Conservation (phyloP, 2,329 filamentous ascomycete genomes). For the Verticillium klebahnii region DNA sequence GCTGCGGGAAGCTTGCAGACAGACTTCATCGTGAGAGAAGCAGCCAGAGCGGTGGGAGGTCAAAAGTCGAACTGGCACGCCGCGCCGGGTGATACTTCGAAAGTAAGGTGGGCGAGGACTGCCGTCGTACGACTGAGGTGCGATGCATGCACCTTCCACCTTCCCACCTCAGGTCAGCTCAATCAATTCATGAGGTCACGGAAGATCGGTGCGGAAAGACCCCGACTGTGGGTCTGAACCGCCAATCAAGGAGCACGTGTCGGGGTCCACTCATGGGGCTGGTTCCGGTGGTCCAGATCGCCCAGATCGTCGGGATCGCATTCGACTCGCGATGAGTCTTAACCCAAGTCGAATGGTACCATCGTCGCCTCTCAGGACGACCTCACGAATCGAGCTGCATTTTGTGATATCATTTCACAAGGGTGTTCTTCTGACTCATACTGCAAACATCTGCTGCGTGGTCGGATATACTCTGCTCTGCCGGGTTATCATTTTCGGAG, state of each 20-base stretch:
- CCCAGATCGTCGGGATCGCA: neutral
- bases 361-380: neutral
- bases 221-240: neutral
- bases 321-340: neutral
- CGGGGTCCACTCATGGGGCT: neutral
- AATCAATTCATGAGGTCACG: neutral
- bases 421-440: neutral
- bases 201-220: neutral
- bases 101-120: neutral
- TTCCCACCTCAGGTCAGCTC: neutral
- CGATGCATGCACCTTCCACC: neutral
- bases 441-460: neutral
- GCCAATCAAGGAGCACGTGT: neutral
- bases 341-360: neutral
- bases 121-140: neutral
- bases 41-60: too few relatives aligned
- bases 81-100: too few relatives aligned
- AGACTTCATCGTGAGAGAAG: constrained; percentile 3
- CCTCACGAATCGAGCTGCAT: neutral
- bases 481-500: too few relatives aligned
- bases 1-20: constrained; percentile 2
- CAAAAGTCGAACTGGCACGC: neutral
- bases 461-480: too few relatives aligned
- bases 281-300: neutral
- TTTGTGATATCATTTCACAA: neutral